phyloP scores from a whole-genome alignment of 2,329 filamentous ascomycete species.

The Neurospora crassa region DNA sequence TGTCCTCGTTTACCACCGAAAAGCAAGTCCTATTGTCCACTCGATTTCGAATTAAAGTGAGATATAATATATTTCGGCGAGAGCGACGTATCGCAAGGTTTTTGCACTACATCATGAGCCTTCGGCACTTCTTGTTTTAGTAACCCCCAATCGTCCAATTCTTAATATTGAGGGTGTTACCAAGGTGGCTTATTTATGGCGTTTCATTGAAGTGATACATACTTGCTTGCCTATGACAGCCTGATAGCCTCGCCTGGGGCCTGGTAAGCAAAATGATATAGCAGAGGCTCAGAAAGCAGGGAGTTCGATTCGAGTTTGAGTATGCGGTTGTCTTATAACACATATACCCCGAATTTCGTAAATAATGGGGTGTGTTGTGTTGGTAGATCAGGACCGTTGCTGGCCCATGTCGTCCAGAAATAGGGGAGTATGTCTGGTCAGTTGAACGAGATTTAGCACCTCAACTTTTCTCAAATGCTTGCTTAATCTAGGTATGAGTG shows the following conservation, averaged over 20 bases:
- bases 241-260: not conserved
- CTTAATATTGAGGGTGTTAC: not conserved
- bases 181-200: not conserved
- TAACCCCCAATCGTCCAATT: not conserved
- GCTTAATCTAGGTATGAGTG: not conserved
- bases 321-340: not conserved
- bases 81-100: not conserved
- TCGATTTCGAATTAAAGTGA: not conserved
- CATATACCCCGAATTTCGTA: not conserved
- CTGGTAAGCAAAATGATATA: not conserved
- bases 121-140: not conserved
- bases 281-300: not conserved
- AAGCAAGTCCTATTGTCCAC: not conserved
- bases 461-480: not conserved
- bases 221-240: not conserved
- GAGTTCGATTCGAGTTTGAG: not conserved
- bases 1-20: not conserved
- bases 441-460: not conserved
- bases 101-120: not conserved
- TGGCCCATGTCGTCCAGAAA: not conserved
- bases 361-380: not conserved
- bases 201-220: not conserved
- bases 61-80: not conserved
- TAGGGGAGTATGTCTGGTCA: not conserved
- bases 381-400: not conserved